Evolutionary conservation across 768 basidiomycete species (phyloP), one percentile per base, ranked within the genome.

Genomic region (Tricholoma sp.): DNA sequence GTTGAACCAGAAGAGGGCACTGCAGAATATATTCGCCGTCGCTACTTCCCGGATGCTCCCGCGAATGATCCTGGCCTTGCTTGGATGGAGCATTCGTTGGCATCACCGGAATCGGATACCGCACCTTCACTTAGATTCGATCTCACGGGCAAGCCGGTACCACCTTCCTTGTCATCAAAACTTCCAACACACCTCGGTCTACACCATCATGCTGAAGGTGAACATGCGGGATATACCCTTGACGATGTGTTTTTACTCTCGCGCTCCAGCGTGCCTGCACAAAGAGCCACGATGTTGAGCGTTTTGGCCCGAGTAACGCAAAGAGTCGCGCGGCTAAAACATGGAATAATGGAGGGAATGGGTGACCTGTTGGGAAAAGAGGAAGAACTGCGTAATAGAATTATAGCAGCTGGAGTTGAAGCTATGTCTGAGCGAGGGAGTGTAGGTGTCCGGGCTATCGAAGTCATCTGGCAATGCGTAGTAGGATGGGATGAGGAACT

Each of bases 151-250:
- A 75, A 71, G 9, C 81, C 83, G 0, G 86, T 96, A n/a, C 76
- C 89, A 1, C 57, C 74, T 0, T 66, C 76, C 2, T 63, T 84
- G 2, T 81, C 83, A 2, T 68, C 76, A 0, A 76, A 75, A 1
- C 76, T 96, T 2, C 94, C 93, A 1, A 87, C 90, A 0, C 86
- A 94, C 71, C 79, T 93, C 5, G 94, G 94, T 4, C 76, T 96
- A 3, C 94, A 98, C 70, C 94, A 97, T 66, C 94, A 96, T 66
- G 87, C 93, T 0, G 85, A 91, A 55, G 81, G 86, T 1, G 72
- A 76, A 31, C 83, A 79, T 56, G 94, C 94, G 0, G 94, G 94
- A 0, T 97, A 97, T 71, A 94, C 91, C 0, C 74, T 96, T 1
- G 86, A 91, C 45, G 94, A 96, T 58, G 77, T 96, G 3, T 86